Conservation (phyloP, 441 rosid species). For the Erodium texanum region DNA sequence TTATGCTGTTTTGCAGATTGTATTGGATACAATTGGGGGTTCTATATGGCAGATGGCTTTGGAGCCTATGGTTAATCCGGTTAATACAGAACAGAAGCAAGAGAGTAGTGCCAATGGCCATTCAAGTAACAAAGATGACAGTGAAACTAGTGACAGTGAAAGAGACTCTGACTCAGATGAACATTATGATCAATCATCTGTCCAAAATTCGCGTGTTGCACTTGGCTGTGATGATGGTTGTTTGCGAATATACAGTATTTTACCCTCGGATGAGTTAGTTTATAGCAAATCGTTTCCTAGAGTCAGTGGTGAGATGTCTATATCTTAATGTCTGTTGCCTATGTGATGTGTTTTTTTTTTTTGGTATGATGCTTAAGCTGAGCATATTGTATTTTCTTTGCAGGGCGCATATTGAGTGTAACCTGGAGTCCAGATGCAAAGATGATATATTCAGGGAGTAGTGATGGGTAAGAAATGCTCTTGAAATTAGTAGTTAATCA, state of each 20-base stretch:
- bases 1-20: constrained; percentile 42
- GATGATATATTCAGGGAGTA: constrained; percentile 66
- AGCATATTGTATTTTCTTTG: constrained; percentile 17
- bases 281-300: constrained; percentile 74
- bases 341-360: constrained; percentile 16
- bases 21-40: constrained; percentile 60
- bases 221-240: constrained; percentile 87
- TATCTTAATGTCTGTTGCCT: constrained; percentile 13
- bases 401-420: constrained; percentile 80
- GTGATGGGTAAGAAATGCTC: constrained; percentile 70
- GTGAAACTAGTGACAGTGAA: constrained; percentile 45
- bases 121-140: constrained; percentile 31
- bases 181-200: constrained; percentile 24
- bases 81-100: constrained; percentile 25
- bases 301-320: constrained; percentile 83
- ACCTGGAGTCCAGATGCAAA: constrained; percentile 62
- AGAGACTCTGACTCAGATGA: constrained; percentile 50
- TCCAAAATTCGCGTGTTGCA: constrained; percentile 42
- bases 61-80: constrained; percentile 30
- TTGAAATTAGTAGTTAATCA: not conserved
- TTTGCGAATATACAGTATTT: constrained; percentile 52
- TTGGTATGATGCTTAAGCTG: constrained; percentile 19
- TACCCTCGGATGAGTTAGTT: constrained; percentile 43
- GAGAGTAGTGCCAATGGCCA: constrained; percentile 42
- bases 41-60: constrained; percentile 94